Evolutionary conservation across 1,139 yeast genomes (phyloP).

Genomic region (Candida sp.): DNA sequence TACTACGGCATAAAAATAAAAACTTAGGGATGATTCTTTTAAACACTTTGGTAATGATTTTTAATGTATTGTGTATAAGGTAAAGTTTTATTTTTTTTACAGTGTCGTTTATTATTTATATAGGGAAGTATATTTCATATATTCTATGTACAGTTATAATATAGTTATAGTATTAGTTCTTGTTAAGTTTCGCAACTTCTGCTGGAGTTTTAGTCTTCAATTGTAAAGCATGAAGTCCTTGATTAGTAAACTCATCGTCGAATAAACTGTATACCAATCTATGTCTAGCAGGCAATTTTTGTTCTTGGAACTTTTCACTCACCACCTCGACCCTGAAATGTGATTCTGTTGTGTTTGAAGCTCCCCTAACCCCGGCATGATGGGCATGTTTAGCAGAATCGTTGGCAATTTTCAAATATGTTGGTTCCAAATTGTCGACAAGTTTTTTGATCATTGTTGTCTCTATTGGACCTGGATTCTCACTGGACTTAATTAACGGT

Average conservation of each 20-base stretch:
- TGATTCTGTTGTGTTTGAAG: conserved; percentile 72
- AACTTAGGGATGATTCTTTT: not conserved
- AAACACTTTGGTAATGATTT: not conserved
- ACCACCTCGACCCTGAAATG: conserved; percentile 77
- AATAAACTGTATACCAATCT: conserved; percentile 67
- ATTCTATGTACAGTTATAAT: not conserved
- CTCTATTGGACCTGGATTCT: conserved; percentile 13
- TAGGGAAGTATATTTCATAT: not conserved
- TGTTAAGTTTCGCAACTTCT: not conserved
- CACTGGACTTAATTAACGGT: conserved; percentile 7
- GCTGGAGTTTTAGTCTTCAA: conserved; percentile 72
- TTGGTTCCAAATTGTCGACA: conserved; percentile 44
- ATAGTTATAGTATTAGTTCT: not conserved
- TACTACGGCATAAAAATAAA: not conserved
- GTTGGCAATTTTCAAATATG: conserved; percentile 56
- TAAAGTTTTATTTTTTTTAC: not conserved
- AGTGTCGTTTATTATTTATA: not conserved
- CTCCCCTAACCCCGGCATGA: conserved; percentile 80
- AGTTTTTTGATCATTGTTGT: conserved; percentile 34
- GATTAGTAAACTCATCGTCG: conserved; percentile 64
- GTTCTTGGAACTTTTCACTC: conserved; percentile 66
- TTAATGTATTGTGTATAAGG: not conserved
- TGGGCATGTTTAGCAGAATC: conserved; percentile 90
- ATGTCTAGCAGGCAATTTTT: conserved; percentile 73
- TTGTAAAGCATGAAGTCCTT: conserved; percentile 88